Conservation (phyloP, 768 basidiomycete species). For the Dictyophora rubrovolvata region DNA sequence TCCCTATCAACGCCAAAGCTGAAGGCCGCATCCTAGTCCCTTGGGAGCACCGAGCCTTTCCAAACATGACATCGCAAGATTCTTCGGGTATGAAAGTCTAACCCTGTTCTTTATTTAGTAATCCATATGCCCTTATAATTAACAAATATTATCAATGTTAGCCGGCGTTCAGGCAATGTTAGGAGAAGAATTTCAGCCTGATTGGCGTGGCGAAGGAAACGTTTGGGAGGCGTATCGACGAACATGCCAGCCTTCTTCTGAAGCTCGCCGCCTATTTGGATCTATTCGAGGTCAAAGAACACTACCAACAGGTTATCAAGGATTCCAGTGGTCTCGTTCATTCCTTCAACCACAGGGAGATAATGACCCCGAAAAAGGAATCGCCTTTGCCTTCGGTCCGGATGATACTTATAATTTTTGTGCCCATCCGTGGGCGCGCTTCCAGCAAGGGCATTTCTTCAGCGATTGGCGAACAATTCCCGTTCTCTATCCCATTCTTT, state of each 20-base stretch:
- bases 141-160: constrained; percentile 13
- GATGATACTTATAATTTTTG: constrained; percentile 75
- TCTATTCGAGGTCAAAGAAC: constrained; percentile 43
- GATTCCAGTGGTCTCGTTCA: background rate
- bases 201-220: constrained; percentile 75
- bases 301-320: background rate
- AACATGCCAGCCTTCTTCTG: constrained; percentile 69
- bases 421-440: constrained; percentile 68
- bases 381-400: constrained; percentile 51
- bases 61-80: constrained; percentile 52
- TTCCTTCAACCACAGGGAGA: background rate
- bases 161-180: constrained; percentile 46
- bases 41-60: constrained; percentile 70
- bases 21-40: constrained; percentile 91
- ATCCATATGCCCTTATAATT: background rate
- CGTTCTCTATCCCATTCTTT: constrained; percentile 87
- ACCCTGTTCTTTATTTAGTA: background rate
- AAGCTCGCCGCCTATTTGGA: constrained; percentile 75
- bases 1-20: constrained; percentile 87
- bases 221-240: constrained; percentile 95
- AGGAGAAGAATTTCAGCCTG: constrained; percentile 59
- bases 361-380: constrained; percentile 36
- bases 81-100: constrained; percentile 20
- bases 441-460: constrained; percentile 92
- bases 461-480: constrained; percentile 90